Base-by-base conservation (phyloP, 169 alveolate species). In the Plasmodium relictum region DNA sequence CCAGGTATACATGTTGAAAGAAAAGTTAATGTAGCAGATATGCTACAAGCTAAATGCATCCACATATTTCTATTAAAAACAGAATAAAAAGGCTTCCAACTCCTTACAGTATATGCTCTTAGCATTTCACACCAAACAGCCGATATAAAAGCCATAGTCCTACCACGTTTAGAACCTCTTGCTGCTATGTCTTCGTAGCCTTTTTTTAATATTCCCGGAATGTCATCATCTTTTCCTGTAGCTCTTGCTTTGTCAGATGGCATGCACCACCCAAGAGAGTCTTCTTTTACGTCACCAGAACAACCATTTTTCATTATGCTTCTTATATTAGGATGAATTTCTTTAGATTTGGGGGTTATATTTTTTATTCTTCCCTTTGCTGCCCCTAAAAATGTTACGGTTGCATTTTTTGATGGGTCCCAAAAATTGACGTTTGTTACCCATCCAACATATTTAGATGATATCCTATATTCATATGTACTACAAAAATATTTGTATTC, bases 91-190 rank as follows among this genome's bases (percentile, higher is more conserved):
- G 95, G 95, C 61, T 94, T 95, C 98, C 98, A 96, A 41, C 97
- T 91, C 41, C 98, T 93, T 39, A 96, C 98, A n/a, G 98, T 96
- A 88, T 96, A 96, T 7, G 98, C 98, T 50, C 98, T 89, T 45
- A 96, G 95, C 97, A 96, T 96, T 74, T 96, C 98, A 72, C 98
- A 95, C 96, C 97, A 96, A 39, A 96, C 98, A 20, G 97, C 98
- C 4, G 98, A 92, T 69, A 96, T 93, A 93, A 96, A 96, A 16
- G 98, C 94, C 54, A 96, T 94, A 4, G 98, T 96, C 56, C 98
- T 88, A 52, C 97, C 98, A 80, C 95, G 93, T 45, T 85, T 92
- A 10, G 98, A 87, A 22, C 97, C 97, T 41, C 96, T 73, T 12
- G 97, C 95, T 48, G 96, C 93, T 48, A 96, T 92, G 59, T 94